Conservation (phyloP, 2,329 filamentous ascomycete genomes). For the Aspergillus unguis region DNA sequence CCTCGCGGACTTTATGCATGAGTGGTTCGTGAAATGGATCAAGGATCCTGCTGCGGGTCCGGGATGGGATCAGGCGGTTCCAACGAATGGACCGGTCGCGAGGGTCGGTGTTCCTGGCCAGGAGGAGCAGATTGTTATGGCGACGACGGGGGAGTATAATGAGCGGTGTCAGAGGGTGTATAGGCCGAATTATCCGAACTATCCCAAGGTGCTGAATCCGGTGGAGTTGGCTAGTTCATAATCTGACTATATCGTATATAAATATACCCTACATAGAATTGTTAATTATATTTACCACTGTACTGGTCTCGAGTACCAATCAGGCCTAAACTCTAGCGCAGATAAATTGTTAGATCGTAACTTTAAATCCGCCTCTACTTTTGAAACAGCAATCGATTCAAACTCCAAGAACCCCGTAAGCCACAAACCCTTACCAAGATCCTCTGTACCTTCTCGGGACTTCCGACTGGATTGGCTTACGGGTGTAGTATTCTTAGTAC, state of each 20-base stretch:
- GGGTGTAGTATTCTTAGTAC: too few relatives aligned
- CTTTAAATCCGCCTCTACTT: too few relatives aligned
- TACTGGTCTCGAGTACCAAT: too few relatives aligned
- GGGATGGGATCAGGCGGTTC: conserved; percentile 17
- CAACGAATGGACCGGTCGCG: conserved; percentile 18
- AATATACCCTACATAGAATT: too few relatives aligned
- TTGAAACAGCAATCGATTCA: too few relatives aligned
- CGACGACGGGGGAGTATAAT: conserved; percentile 19
- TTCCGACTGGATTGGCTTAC: too few relatives aligned
- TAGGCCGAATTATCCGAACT: conserved; percentile 19
- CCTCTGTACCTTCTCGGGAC: too few relatives aligned
- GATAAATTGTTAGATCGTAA: too few relatives aligned
- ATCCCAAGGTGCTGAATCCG: conserved; percentile 20
- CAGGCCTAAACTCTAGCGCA: too few relatives aligned
- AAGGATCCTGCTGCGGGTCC: conserved; percentile 19
- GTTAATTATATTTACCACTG: too few relatives aligned
- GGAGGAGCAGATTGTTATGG: conserved; percentile 17
- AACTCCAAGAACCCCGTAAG: too few relatives aligned
- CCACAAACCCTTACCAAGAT: too few relatives aligned
- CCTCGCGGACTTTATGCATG: conserved; percentile 21
- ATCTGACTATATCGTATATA: not conserved
- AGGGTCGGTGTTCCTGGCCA: conserved; percentile 19
- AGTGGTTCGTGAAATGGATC: conserved; percentile 24
- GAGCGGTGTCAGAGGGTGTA: conserved; percentile 20
- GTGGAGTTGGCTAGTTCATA: conserved; percentile 10